phyloP scores from a whole-genome alignment of 805 yeast species.

The Myxozyma udenii region DNA sequence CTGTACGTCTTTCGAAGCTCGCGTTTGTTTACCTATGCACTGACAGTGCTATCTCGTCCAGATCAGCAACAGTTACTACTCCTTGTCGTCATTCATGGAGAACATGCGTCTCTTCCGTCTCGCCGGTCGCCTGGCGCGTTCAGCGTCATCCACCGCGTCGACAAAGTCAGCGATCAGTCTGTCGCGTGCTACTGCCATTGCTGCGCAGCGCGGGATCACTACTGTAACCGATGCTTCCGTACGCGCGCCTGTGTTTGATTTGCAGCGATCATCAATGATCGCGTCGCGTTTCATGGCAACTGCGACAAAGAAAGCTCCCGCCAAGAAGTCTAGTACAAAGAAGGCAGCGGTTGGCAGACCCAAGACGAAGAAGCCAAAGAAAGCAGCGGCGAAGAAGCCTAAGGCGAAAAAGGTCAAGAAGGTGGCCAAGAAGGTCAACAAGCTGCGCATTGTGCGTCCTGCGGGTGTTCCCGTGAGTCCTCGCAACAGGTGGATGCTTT shows the following conservation, averaged over 20 bases:
- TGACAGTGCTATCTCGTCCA: too few species aligned
- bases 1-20: too few species aligned
- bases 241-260: not conserved
- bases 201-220: too few species aligned
- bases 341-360: constrained; percentile 2
- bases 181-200: too few species aligned
- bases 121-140: not conserved
- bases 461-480: constrained; percentile 5
- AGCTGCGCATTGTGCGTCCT: constrained; percentile 1
- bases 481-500: constrained; percentile 3
- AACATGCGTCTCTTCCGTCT: not conserved
- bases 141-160: too few species aligned
- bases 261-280: not conserved
- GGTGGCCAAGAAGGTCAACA: not conserved
- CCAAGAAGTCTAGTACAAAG: constrained; percentile 6
- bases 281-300: not conserved
- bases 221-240: not conserved
- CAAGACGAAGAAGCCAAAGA: constrained; percentile 8
- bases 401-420: constrained; percentile 3
- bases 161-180: too few species aligned
- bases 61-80: too few species aligned
- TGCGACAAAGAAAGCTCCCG: not conserved
- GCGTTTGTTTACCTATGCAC: too few species aligned
- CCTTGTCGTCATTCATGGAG: too few species aligned
- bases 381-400: constrained; percentile 6